Evolutionary conservation across 2,329 filamentous ascomycete species (phyloP), one percentile per base, ranked within the genome.

Genomic region (Endocalyx cinctus): DNA sequence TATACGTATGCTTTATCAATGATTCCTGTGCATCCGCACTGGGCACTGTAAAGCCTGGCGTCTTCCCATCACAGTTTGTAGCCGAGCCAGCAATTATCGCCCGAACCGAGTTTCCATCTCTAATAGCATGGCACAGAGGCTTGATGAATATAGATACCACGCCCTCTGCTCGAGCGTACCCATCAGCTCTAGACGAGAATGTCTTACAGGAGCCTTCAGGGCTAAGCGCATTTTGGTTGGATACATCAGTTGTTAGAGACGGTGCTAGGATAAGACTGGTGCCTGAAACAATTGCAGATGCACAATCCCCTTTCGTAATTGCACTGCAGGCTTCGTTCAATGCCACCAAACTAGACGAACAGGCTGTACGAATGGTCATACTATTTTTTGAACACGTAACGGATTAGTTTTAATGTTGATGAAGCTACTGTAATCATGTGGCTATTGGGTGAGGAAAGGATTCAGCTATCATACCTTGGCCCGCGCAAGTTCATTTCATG

Each of bases 321-420:
- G 48, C 44, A n/a, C 45, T 42, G 33, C 48, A 52, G 1, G 56
- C 55, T 8, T 45, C 45, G 22, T 57, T 46, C 6, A 63, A 34
- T 5, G 57, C 53, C 13, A 57, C 52, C 3, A 60, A 34, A 1
- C 50, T 51, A 0, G 57, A 58, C 0, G 60, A 63, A 40, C 60
- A 63, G 3, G 58, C 59, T 10, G 60, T 63, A 27, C 61, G 51
- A 20, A 23, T 23, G 8, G 20, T 23, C 8, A 23, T 8, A n/a
- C 20, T 23, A 23, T n/a, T n/a, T n/a, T n/a, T n/a, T n/a, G n/a
- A n/a, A n/a, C n/a, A n/a, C n/a, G n/a, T n/a, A n/a, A n/a, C n/a
- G n/a, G n/a, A n/a, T n/a, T n/a, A 33, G 1, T 10, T 11, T 16
- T 12, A 5, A 6, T n/a, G n/a, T n/a, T n/a, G n/a, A n/a, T n/a